Base-by-base conservation (phyloP, 306 rosid genomes). In the Medicago lupulina region DNA sequence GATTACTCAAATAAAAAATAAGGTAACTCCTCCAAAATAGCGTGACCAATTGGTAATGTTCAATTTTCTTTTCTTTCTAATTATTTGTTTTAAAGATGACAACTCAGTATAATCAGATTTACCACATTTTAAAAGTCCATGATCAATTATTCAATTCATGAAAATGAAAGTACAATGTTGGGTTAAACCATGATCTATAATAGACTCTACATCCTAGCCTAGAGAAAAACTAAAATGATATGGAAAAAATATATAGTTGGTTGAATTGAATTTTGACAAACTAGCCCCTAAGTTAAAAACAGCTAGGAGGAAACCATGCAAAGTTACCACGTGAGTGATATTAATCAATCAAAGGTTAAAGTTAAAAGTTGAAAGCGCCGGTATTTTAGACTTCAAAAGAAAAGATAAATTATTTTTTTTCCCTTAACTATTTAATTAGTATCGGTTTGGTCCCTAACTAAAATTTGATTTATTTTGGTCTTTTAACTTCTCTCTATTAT, bases 1-100 rank as follows among this genome's bases (percentile, higher is more conserved):
- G 50, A 51, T 72, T 25, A 18, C 8, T 64, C 57, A 28, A 28
- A 63, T 7, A 61, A 47, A 49, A 60, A 70, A 70, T 41, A 44
- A 64, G 44, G n/a, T 5, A 14, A 25, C 44, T 53, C 57, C 51
- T 47, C 4, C 4, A 3, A 28, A 28, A 10, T 53, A 16, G 13
- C 14, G 54, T 14, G 54, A 49, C 54, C 54, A 11, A 49, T 49
- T 49, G 6, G 16, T 13, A 6, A 34, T 34, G 7, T 34, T 31
- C n/a, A n/a, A n/a, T 31, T 3, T 3, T 31, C 4, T 31, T 31
- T 3, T 3, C 6, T 25, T 25, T 28, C 7, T 34, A 5, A 3
- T 43, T 44, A 4, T 44, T 15, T 16, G 6, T 51, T 51, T 6
- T 0, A 5, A 31, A 13, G 9, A 31, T 31, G 43, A 31, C 43